Evolutionary conservation across 202 grass and related monocot species (phyloP).

Genomic region (Panicum hallii): DNA sequence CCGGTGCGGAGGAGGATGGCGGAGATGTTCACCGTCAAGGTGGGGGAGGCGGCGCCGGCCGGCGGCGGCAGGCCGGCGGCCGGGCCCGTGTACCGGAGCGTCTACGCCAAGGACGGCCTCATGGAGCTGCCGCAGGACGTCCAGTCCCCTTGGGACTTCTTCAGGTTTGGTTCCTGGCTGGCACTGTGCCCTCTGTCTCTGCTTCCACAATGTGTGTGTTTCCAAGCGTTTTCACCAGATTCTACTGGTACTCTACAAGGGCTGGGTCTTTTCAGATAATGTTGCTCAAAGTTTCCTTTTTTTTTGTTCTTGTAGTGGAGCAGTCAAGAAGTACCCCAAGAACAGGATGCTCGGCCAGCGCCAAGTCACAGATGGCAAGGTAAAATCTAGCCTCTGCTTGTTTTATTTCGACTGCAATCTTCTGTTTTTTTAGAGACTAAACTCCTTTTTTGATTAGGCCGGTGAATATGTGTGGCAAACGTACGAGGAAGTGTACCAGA

Average conservation of each 20-base stretch:
- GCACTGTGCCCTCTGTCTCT: not conserved
- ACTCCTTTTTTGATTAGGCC: conserved; percentile 50
- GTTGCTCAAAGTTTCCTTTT: not conserved
- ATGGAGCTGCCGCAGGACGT: conserved; percentile 63
- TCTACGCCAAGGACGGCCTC: conserved; percentile 82
- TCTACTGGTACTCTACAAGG: too few relatives aligned
- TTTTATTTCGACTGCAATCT: not conserved
- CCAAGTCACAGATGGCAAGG: conserved; percentile 71
- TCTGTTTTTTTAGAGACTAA: not conserved
- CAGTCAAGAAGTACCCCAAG: conserved; percentile 69
- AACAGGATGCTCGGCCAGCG: conserved; percentile 89
- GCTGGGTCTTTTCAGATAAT: not conserved
- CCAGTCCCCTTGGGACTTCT: conserved; percentile 91
- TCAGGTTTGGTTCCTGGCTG: conserved; percentile 61
- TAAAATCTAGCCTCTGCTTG: conserved; percentile 28
- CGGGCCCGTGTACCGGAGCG: conserved; percentile 76
- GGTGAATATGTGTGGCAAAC: conserved; percentile 82
- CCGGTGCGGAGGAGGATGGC: conserved; percentile 34
- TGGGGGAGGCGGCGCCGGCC: conserved; percentile 65
- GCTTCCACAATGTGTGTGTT: not conserved
- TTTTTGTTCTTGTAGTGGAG: conserved; percentile 49
- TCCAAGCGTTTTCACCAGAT: not conserved
- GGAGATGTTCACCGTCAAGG: conserved; percentile 81
- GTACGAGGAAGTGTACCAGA: conserved; percentile 74
- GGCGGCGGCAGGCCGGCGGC: conserved; percentile 59